These are phyloP conservation scores for Pulveroboletus ravenelii DNA, from an alignment of 768 basidiomycete species.

Conservation along the genomic window DNA sequence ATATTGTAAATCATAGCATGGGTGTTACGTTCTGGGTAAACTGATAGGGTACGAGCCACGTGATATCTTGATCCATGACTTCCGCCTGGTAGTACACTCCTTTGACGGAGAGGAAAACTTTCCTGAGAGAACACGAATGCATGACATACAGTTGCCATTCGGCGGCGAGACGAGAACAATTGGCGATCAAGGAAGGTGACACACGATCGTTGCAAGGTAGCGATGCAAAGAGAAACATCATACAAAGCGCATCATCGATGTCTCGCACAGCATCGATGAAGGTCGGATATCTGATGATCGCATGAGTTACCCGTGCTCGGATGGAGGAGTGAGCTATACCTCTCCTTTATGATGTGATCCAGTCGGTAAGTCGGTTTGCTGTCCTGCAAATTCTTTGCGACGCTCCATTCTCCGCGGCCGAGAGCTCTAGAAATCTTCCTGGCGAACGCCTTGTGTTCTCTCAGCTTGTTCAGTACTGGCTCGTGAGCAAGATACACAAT, in stretches of 20 bases:
- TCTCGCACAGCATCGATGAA: slow-evolving; percentile 95
- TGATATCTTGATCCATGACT: slow-evolving; percentile 86
- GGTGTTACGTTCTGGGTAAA: slow-evolving; percentile 85
- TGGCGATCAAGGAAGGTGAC: slow-evolving; percentile 78
- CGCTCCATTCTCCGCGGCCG: slow-evolving; percentile 91
- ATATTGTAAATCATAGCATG: slow-evolving; percentile 1
- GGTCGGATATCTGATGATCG: slow-evolving; percentile 76
- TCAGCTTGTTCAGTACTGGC: slow-evolving; percentile 85
- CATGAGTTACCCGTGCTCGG: slow-evolving; percentile 4
- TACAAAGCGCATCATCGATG: slow-evolving; percentile 95
- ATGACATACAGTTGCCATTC: slow-evolving; percentile 98
- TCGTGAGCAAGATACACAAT: slow-evolving; percentile 97
- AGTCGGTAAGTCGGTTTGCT: slow-evolving; percentile 87
- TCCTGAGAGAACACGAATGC: slow-evolving; percentile 77
- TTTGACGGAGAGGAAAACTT: slow-evolving; percentile 95
- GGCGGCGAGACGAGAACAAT: slow-evolving; percentile 82
- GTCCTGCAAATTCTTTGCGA: slow-evolving; percentile 90
- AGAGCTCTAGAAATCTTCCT: slow-evolving; percentile 93
- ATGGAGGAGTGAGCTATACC: slow-evolving; percentile 45
- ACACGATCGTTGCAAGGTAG: slow-evolving; percentile 84
- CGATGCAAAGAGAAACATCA: slow-evolving; percentile 88
- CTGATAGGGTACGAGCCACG: slow-evolving; percentile 96
- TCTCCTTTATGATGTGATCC: slow-evolving; percentile 97
- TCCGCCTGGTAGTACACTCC: slow-evolving; percentile 98
- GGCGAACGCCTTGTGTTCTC: slow-evolving; percentile 98